A percentile compares a stretch with the other conserved stretches of the same genome.
phyloP scores from a whole-genome alignment of 1,284 basidiomycete genomes.

The Chalciporus piperatoides region DNA sequence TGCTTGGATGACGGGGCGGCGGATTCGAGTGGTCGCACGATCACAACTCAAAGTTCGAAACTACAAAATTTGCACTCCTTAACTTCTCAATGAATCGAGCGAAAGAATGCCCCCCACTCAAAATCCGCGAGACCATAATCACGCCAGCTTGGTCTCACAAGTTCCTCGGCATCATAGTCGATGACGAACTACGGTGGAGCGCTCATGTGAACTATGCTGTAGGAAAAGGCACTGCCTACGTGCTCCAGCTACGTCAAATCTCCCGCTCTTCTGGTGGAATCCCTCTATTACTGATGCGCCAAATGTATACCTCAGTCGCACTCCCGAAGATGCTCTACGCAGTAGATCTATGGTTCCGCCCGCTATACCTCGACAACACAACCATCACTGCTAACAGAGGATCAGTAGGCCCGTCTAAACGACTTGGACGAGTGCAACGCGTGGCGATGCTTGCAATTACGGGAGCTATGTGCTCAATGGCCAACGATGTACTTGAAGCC shows the following conservation, averaged over 20 bases:
- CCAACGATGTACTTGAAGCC: neutral
- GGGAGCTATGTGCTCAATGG: neutral
- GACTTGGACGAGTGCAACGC: slow-evolving; percentile 31
- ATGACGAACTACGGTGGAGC: slow-evolving; percentile 1
- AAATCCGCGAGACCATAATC: neutral
- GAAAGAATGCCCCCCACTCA: too few relatives aligned
- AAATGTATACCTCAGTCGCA: slow-evolving; percentile 22
- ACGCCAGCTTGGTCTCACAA: neutral
- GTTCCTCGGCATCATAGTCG: slow-evolving; percentile 3
- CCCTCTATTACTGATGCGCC: neutral
- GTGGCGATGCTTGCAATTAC: slow-evolving; percentile 1
- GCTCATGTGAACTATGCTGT: neutral
- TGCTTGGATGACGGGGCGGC: too few relatives aligned
- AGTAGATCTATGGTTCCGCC: slow-evolving; percentile 27
- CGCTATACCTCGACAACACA: neutral
- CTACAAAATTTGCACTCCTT: slow-evolving; percentile 9
- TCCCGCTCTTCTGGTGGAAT: neutral
- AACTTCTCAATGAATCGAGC: neutral
- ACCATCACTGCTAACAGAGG: neutral
- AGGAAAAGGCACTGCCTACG: neutral
- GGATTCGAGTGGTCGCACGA: too few relatives aligned
- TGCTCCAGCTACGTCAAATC: slow-evolving; percentile 3
- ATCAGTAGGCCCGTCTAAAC: neutral
- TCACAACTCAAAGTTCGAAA: slow-evolving; percentile 15
- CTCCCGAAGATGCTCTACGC: slow-evolving; percentile 32